These are phyloP conservation scores for Phaeodactylum tricornutum DNA, from an alignment of 108 stramenopile genomes.

Conservation along the genomic window DNA sequence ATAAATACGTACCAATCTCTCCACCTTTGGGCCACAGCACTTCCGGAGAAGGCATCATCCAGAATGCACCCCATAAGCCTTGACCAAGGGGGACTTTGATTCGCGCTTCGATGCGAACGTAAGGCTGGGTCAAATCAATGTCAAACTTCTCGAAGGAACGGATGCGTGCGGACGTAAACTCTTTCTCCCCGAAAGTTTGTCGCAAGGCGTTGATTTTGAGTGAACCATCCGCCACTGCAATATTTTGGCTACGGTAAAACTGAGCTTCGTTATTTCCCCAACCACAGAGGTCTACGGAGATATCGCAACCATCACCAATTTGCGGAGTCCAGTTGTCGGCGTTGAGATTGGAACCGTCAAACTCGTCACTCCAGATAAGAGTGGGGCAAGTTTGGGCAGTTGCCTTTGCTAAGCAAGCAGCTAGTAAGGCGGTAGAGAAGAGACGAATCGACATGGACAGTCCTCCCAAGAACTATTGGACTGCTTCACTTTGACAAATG, in stretches of 20 bases:
- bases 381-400: too few relatives aligned
- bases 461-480: too few relatives aligned
- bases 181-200: background rate
- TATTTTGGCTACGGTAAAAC: constrained; percentile 16
- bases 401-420: too few relatives aligned
- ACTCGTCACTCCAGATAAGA: constrained; percentile 37
- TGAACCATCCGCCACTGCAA: constrained; percentile 9
- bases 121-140: too few relatives aligned
- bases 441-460: too few relatives aligned
- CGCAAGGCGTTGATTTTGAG: constrained; percentile 13
- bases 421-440: too few relatives aligned
- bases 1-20: too few relatives aligned
- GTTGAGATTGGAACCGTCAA: constrained; percentile 18
- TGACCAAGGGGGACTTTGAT: constrained; percentile 24
- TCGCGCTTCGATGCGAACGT: constrained; percentile 18
- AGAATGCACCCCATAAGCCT: constrained; percentile 40
- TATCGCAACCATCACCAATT: constrained; percentile 34
- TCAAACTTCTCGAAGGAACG: constrained; percentile 12
- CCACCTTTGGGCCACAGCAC: too few relatives aligned
- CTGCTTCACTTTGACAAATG: too few relatives aligned
- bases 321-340: constrained; percentile 24
- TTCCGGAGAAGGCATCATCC: constrained; percentile 47
- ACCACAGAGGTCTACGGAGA: constrained; percentile 27
- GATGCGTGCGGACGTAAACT: constrained; percentile 29
- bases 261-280: constrained; percentile 39